Base-by-base conservation (phyloP, 768 basidiomycete genomes). In the Kwoniella newhampshirensis region DNA sequence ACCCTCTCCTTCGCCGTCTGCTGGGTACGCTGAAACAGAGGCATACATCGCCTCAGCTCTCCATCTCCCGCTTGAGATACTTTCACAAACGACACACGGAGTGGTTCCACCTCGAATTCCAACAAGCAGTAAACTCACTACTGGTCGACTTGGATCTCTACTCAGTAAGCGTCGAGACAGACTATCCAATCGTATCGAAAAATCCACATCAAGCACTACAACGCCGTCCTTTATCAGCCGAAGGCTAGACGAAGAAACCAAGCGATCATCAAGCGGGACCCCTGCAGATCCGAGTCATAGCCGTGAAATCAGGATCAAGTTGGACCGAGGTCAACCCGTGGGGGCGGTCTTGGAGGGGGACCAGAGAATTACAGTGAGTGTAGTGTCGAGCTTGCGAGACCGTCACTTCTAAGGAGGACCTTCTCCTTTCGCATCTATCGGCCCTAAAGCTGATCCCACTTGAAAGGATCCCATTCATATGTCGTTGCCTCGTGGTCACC, bases 21-120 rank as follows among this genome's bases (percentile, higher is more conserved):
- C 60, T 1, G 44, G 58, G 25, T 51, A 57, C 18, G 50, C 59
- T 2, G 45, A 57, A 45, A 45, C 64, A 43, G 68, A 70, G 40
- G 64, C 64, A 1, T 70, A 66, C 41, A 49, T 70, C 51, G 41
- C 41, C n/a, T 70, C 68, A 7, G 68, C 68, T 0, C 43, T 64
- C 0, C 18, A 48, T 18, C 47, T 70, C 9, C 64, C 68, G 2
- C 43, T 70, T 1, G 68, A 70, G 6, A 51, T 70, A 23, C 45
- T 70, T 3, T 23, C 48, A 1, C 52, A 56, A 18, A 45, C 27
- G 13, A 18, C 27, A 9, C 21, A 56, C 12, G 54, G 36, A 21
- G 6, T 7, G 35, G 23, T 28, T 11, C 45, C n/a, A n/a, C 20
- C 54, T n/a, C 7, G 18, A n/a, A 20, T 35, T 5, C 44, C 37